Conservation (phyloP, 2,329 filamentous ascomycete species). For the Ophiosphaerella korrae region DNA sequence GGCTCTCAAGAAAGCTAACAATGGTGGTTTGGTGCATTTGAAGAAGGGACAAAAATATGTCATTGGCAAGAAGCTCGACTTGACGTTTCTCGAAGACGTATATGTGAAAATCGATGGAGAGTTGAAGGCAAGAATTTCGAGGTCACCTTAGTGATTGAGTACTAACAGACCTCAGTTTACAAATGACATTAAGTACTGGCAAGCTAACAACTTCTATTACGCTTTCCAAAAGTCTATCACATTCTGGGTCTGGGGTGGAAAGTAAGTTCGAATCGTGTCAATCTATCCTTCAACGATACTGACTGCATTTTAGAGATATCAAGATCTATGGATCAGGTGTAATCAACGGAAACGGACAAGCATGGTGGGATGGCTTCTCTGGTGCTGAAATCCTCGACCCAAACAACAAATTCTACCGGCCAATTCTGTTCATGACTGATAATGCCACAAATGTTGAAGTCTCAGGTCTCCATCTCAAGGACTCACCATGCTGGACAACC, state of each 20-base stretch:
- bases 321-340: slow-evolving; percentile 62
- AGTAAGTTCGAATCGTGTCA: slow-evolving; percentile 27
- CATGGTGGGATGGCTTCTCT: slow-evolving; percentile 55
- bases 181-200: slow-evolving; percentile 55
- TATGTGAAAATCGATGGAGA: slow-evolving; percentile 65
- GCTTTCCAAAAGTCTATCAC: slow-evolving; percentile 62
- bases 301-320: slow-evolving; percentile 48
- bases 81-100: slow-evolving; percentile 63
- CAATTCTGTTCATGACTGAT: slow-evolving; percentile 66
- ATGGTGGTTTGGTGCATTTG: slow-evolving; percentile 63
- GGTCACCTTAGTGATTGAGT: background rate
- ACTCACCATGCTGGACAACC: slow-evolving; percentile 68
- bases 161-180: slow-evolving; percentile 46
- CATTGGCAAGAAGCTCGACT: slow-evolving; percentile 63
- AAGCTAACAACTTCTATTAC: slow-evolving; percentile 58
- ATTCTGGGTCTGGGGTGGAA: slow-evolving; percentile 69
- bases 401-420: slow-evolving; percentile 62
- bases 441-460: slow-evolving; percentile 64
- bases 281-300: background rate
- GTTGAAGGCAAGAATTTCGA: slow-evolving; percentile 39
- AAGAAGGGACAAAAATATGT: slow-evolving; percentile 61
- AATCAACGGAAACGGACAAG: slow-evolving; percentile 58
- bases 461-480: slow-evolving; percentile 63
- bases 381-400: slow-evolving; percentile 57
- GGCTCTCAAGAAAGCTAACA: slow-evolving; percentile 61